A percentile compares a stretch with the other conserved stretches of the same genome.
Evolutionary conservation across 2,329 filamentous ascomycete genomes (phyloP).

Genomic region (Diaporthe sp.): DNA sequence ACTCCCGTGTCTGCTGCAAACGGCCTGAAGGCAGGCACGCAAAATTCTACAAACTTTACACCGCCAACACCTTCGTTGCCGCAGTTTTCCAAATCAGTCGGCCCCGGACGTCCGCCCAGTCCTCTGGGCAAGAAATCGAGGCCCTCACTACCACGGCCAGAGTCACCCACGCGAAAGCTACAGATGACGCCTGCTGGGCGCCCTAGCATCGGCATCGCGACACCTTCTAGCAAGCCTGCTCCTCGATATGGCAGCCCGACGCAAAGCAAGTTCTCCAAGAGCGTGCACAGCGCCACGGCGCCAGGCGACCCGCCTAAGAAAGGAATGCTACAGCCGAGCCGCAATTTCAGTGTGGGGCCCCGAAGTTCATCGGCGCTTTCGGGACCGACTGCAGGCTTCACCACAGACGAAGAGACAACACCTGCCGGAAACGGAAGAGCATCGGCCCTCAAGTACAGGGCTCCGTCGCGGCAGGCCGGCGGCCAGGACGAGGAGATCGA

Average conservation of each 20-base stretch:
- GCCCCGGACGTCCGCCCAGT: constrained; percentile 77
- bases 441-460: constrained; percentile 64
- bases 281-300: constrained; percentile 63
- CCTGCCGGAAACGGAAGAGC: constrained; percentile 62
- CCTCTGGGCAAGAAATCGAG: constrained; percentile 78
- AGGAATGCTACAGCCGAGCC: constrained; percentile 55
- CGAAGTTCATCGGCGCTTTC: constrained; percentile 71
- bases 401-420: constrained; percentile 67
- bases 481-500: constrained; percentile 78
- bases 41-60: constrained; percentile 70
- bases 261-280: constrained; percentile 71
- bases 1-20: constrained; percentile 76
- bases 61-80: constrained; percentile 73
- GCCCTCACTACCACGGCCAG: constrained; percentile 85
- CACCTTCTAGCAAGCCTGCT: constrained; percentile 60
- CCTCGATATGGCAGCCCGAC: constrained; percentile 72
- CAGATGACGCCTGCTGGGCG: constrained; percentile 71
- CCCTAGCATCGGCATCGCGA: constrained; percentile 66
- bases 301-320: constrained; percentile 70
- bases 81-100: constrained; percentile 91
- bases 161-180: constrained; percentile 81
- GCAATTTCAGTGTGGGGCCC: constrained; percentile 62
- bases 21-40: constrained; percentile 63
- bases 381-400: constrained; percentile 54
- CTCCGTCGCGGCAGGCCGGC: constrained; percentile 59